Percentiles rank a stretch among this genome's conserved stretches.
Evolutionary conservation across 345 rosid species (phyloP).

Genomic region (Gossypium stocksii): DNA sequence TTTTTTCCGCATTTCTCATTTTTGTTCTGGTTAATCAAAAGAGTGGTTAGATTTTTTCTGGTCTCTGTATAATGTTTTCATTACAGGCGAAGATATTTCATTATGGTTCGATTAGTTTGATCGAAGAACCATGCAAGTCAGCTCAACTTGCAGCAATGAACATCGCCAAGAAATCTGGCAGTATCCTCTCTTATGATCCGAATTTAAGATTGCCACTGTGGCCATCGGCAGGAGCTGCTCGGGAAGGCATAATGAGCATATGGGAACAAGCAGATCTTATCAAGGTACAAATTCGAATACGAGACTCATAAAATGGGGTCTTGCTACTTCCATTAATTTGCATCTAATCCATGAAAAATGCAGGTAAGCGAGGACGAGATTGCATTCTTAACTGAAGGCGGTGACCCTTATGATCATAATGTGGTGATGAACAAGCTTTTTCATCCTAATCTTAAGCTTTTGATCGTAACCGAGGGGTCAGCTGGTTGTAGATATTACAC

Average conservation of each 20-base stretch:
- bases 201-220: constrained; percentile 86
- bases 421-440: constrained; percentile 64
- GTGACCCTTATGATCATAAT: constrained; percentile 57
- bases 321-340: neutral
- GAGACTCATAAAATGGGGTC: neutral
- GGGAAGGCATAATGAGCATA: constrained; percentile 72
- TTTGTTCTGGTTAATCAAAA: neutral
- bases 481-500: constrained; percentile 94
- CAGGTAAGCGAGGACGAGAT: constrained; percentile 97
- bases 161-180: constrained; percentile 66
- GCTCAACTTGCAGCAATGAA: constrained; percentile 91
- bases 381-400: constrained; percentile 62
- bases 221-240: constrained; percentile 88
- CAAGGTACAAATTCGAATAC: constrained; percentile 45
- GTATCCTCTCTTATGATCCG: constrained; percentile 90
- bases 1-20: neutral
- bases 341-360: neutral
- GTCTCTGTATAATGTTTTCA: constrained; percentile 9
- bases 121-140: constrained; percentile 87
- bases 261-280: constrained; percentile 93
- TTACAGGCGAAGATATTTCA: constrained; percentile 88
- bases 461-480: constrained; percentile 87
- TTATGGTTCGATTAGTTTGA: constrained; percentile 95
- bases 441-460: constrained; percentile 78
- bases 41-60: neutral